Base-by-base conservation (phyloP, 805 yeast species). In the Torulaspora microellipsoides region DNA sequence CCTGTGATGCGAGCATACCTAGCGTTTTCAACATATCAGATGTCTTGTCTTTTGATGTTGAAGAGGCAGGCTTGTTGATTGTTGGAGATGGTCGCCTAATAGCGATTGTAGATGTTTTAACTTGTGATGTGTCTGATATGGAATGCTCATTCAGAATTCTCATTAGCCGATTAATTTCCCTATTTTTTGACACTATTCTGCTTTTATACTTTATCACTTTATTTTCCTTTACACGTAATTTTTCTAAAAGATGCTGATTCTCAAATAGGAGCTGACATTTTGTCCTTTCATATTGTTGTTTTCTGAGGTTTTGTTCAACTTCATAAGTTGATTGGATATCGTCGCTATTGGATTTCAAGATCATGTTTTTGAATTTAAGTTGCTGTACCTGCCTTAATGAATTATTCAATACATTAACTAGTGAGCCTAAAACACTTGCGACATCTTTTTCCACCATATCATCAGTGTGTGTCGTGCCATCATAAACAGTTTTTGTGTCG, bases 1-100 rank as follows among this genome's bases (percentile, higher is more conserved):
- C 79, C 49, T 77, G 81, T 33, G 77, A 69, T 3, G 83, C 83
- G 42, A 78, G 61, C 45, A 75, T 58, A 11, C 81, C 83, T 36
- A 78, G 60, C 0, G 81, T 75, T 34, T 71, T 73, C 36, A 78
- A 48, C 66, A 72, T 71, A 32, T 56, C 53, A 7, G 58, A 42
- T 14, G 51, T 48, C 42, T 38, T 46, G 34, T 47, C 49, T 46
- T 30, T 41, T 11, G 36, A 32, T 6, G 34, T 30, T 9, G 36
- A 32, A 8, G 31, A 23, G 3, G 40, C 23, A 14, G 35, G 37
- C 28, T 31, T 15, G 43, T 44, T 23, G 46, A 46, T n/a, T 23
- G 28, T 34, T 12, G 43, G 15, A 9, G 30, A 27, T 7, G 40
- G 31, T 14, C 40, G 40, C 39, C 42, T 23, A 20, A 40, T 29